Percentiles rank a stretch among this genome's conserved stretches.
phyloP scores from a whole-genome alignment of 495 filamentous ascomycete genomes.

The Penicillium simplicissimum region DNA sequence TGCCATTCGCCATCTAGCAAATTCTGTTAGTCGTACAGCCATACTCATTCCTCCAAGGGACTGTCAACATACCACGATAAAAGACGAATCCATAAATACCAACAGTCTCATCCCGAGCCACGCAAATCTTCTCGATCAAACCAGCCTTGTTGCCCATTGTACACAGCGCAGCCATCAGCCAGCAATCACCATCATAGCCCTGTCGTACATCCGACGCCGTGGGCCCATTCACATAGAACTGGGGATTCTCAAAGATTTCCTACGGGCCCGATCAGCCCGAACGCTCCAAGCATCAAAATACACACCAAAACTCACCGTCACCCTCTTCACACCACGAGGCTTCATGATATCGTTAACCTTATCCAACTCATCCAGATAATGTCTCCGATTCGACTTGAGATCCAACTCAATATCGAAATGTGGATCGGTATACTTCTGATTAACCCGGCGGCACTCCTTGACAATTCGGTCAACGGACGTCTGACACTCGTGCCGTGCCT shows the following conservation, averaged over 20 bases:
- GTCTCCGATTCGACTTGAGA: slow-evolving; percentile 58
- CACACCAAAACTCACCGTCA: slow-evolving; percentile 44
- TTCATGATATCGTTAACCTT: slow-evolving; percentile 42
- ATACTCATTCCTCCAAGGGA: too few species aligned
- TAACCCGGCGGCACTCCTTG: slow-evolving; percentile 77
- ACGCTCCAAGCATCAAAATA: too few species aligned
- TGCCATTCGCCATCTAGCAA: slow-evolving; percentile 83
- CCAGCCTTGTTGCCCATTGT: slow-evolving; percentile 79
- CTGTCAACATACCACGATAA: slow-evolving; percentile 60
- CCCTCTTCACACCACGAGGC: slow-evolving; percentile 65
- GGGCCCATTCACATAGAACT: slow-evolving; percentile 82
- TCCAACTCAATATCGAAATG: slow-evolving; percentile 88
- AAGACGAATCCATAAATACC: slow-evolving; percentile 97
- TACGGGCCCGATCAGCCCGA: slow-evolving; percentile 21
- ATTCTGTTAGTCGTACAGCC: slow-evolving; percentile 6
- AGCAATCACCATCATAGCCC: slow-evolving; percentile 83
- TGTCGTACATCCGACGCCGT: slow-evolving; percentile 82
- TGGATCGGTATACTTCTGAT: slow-evolving; percentile 87
- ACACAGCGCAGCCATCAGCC: slow-evolving; percentile 85
- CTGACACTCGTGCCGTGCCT: slow-evolving; percentile 68
- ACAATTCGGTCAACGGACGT: slow-evolving; percentile 79
- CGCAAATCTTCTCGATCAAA: slow-evolving; percentile 79
- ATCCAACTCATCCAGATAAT: slow-evolving; percentile 65
- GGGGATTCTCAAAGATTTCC: slow-evolving; percentile 85
- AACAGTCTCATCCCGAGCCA: slow-evolving; percentile 74